These are phyloP conservation scores for Sporopachydermia quercuum DNA, from an alignment of 805 yeast genomes.

Conservation along the genomic window DNA sequence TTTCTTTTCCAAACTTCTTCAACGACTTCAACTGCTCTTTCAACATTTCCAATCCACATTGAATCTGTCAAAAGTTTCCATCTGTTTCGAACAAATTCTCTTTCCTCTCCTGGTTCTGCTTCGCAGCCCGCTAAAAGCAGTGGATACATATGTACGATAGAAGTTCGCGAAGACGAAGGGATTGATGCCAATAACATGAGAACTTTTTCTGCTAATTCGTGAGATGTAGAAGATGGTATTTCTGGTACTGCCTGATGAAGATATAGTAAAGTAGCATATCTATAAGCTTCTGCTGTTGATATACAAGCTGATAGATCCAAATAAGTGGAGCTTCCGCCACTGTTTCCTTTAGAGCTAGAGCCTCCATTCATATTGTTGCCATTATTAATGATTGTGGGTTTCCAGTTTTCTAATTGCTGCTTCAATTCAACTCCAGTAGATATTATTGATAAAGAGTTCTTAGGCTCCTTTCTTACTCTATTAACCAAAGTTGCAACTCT, in stretches of 20 bases:
- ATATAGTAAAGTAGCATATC: constrained; percentile 42
- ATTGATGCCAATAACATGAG: constrained; percentile 46
- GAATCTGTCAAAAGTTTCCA: constrained; percentile 39
- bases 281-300: constrained; percentile 57
- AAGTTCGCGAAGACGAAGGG: constrained; percentile 41
- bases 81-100: constrained; percentile 44
- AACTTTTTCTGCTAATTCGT: constrained; percentile 42
- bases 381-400: constrained; percentile 30
- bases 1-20: constrained; percentile 59
- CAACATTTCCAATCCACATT: constrained; percentile 55
- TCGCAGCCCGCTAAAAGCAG: constrained; percentile 53
- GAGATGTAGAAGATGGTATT: constrained; percentile 39
- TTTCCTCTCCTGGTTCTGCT: constrained; percentile 39
- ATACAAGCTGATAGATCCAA: constrained; percentile 47
- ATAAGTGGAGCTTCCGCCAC: not conserved
- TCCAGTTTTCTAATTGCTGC: constrained; percentile 40
- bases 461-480: constrained; percentile 26
- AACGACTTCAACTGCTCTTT: constrained; percentile 50
- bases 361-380: no score
- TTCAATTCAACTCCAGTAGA: constrained; percentile 41
- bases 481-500: constrained; percentile 42
- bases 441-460: constrained; percentile 31
- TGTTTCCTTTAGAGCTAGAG: not conserved
- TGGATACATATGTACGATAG: constrained; percentile 50
- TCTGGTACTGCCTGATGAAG: constrained; percentile 63